Evolutionary conservation across 176 grass and related monocot genomes (phyloP).

Genomic region (Cenchrus americanus): DNA sequence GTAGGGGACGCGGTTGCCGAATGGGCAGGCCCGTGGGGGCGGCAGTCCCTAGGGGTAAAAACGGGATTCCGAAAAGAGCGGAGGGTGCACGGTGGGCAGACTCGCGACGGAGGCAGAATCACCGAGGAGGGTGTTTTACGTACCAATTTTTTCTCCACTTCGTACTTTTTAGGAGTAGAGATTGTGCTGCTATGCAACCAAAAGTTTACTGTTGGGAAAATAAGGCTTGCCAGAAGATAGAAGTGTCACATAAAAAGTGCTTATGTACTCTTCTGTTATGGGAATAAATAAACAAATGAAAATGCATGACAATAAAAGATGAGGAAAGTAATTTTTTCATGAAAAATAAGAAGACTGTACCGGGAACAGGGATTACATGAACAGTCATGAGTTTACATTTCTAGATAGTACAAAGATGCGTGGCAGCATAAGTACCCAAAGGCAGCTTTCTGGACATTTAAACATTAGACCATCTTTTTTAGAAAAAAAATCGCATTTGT

Average conservation of each 20-base stretch:
- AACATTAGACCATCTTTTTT: background rate
- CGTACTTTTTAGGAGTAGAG: no score
- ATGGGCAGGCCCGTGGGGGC: no score
- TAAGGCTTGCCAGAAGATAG: background rate
- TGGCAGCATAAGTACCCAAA: constrained; percentile 5
- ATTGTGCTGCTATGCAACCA: background rate
- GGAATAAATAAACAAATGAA: background rate
- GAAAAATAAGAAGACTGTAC: background rate
- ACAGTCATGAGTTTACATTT: constrained; percentile 7
- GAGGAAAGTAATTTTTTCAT: background rate
- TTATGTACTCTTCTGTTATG: background rate
- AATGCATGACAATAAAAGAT: background rate
- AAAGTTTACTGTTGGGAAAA: background rate
- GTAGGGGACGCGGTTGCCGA: no score
- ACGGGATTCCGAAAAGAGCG: no score
- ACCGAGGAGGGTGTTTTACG: no score
- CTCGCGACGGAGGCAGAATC: no score
- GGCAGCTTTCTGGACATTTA: background rate
- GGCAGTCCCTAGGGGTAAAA: no score
- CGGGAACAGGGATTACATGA: background rate
- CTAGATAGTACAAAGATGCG: constrained; percentile 6
- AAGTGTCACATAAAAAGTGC: background rate
- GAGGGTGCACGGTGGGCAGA: no score
- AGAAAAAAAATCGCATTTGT: constrained; percentile 20
- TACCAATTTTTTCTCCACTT: no score